Base-by-base conservation (phyloP, 495 filamentous ascomycete species). In the Trichoderma parareesei region DNA sequence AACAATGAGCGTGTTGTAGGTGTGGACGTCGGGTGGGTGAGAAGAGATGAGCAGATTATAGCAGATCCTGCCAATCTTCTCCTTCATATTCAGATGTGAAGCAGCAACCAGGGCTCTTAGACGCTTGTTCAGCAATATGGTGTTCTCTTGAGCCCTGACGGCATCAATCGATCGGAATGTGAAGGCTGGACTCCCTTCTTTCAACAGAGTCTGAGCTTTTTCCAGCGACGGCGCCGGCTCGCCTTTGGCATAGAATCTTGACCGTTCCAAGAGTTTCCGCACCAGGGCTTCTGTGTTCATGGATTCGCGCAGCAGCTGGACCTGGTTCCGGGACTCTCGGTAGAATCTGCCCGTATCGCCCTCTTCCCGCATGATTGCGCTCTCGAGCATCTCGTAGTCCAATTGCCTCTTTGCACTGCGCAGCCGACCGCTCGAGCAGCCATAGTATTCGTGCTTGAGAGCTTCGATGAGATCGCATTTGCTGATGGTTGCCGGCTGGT, bases 1-100 rank as follows among this genome's bases (percentile, higher is more conserved):
- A 14, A 76, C 68, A 18, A 93, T 81, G 35, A 93, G 76, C 40
- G 79, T 75, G 68, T 90, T 90, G 75, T 87, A 91, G 11, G 86
- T 91, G 41, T 81, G 69, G 16, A 87, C 77, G 62, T 79, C 80
- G 2, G 88, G 88, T 5, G 86, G 81, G 4, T 81, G 72, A 5
- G 74, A 66, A 5, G 79, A 84, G 4, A 82, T 73, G 13, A 90
- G 77, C 3, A 93, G 72, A 71, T 88, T 87, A 69, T 86, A 87
- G 72, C 85, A 89, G 37, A 92, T 81, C 68, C 84, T 86, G 3
- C 78, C 80, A 9, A 88, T 71, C 38, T 77, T 69, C 27, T 76
- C 70, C 33, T 71, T 70, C 37, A 65, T 55, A 35, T 59, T 44
- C 1, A 63, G 27, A 37, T 43, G 35, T 14, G 61, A 37, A 18